Evolutionary conservation across 441 rosid species (phyloP).

Genomic region (Bocquillonia castaneifolia): DNA sequence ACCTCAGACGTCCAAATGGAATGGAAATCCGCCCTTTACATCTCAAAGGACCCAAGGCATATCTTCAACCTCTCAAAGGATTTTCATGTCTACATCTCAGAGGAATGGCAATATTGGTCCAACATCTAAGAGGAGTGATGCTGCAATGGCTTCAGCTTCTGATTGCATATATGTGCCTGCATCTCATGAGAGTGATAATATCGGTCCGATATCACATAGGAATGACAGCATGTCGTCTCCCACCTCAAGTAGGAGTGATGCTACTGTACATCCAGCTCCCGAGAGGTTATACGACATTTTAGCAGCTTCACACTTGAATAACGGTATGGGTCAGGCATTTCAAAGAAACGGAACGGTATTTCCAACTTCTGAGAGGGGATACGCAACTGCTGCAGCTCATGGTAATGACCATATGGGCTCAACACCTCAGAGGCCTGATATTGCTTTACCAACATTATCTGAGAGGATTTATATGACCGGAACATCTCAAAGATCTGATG

Average conservation of each 20-base stretch:
- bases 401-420: slow-evolving; percentile 27
- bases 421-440: slow-evolving; percentile 27
- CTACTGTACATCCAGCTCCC: slow-evolving; percentile 11
- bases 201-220: slow-evolving; percentile 3
- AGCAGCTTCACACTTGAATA: slow-evolving; percentile 22
- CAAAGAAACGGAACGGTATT: slow-evolving; percentile 22
- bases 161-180: slow-evolving; percentile 19
- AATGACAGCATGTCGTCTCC: slow-evolving; percentile 6
- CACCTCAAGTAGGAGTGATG: slow-evolving; percentile 10
- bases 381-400: slow-evolving; percentile 27
- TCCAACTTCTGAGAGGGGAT: slow-evolving; percentile 32
- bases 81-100: slow-evolving; percentile 25
- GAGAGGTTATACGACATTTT: slow-evolving; percentile 24
- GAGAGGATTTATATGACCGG: slow-evolving; percentile 30
- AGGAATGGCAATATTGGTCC: slow-evolving; percentile 19
- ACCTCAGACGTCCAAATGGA: slow-evolving; percentile 32
- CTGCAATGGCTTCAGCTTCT: slow-evolving; percentile 13
- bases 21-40: slow-evolving; percentile 24
- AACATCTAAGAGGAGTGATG: slow-evolving; percentile 20
- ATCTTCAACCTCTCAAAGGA: slow-evolving; percentile 24
- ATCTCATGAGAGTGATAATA: slow-evolving; percentile 7
- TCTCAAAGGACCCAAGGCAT: slow-evolving; percentile 24
- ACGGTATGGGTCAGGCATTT: slow-evolving; percentile 16
- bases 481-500: slow-evolving; percentile 20
- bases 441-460: slow-evolving; percentile 18